A percentile compares a stretch with the other conserved stretches of the same genome.
Evolutionary conservation across 148 eudicot species (phyloP).

Genomic region (Rhododendron kiyosumense): DNA sequence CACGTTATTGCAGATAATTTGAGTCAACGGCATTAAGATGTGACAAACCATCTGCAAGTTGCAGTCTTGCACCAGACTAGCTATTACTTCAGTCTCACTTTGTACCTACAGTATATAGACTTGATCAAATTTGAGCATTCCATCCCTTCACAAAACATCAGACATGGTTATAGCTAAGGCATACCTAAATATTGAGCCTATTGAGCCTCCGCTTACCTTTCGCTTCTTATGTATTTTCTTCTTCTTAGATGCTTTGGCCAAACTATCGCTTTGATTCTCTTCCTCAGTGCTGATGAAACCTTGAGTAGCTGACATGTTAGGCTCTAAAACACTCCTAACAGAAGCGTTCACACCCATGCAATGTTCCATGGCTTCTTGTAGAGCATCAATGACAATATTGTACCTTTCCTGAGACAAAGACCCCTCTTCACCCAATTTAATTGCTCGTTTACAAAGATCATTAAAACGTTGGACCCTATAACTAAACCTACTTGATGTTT

Average conservation of each 20-base stretch:
- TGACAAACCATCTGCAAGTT: slow-evolving; percentile 16
- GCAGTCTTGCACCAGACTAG: slow-evolving; percentile 5
- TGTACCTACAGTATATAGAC: background rate
- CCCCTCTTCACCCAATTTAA: slow-evolving; percentile 27
- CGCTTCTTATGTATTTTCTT: slow-evolving; percentile 9
- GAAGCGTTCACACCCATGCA: slow-evolving; percentile 20
- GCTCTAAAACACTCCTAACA: slow-evolving; percentile 1
- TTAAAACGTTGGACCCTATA: slow-evolving; percentile 18
- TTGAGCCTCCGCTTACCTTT: slow-evolving; percentile 8
- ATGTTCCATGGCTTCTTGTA: slow-evolving; percentile 22
- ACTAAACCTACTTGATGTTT: background rate
- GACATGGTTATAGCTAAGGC: background rate
- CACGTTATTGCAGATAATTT: background rate
- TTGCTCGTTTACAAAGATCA: slow-evolving; percentile 26
- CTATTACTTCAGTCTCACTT: background rate
- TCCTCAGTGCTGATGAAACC: slow-evolving; percentile 8
- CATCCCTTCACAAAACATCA: background rate
- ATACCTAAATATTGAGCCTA: background rate
- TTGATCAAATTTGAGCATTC: background rate
- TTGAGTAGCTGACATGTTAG: background rate
- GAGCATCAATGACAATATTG: slow-evolving; percentile 12
- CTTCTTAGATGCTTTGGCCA: slow-evolving; percentile 8
- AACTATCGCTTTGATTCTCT: slow-evolving; percentile 6
- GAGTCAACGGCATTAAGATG: background rate
- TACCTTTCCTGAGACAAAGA: slow-evolving; percentile 27